Conservation (phyloP, 257 asterid genomes). For the Cruciata laevipes region DNA sequence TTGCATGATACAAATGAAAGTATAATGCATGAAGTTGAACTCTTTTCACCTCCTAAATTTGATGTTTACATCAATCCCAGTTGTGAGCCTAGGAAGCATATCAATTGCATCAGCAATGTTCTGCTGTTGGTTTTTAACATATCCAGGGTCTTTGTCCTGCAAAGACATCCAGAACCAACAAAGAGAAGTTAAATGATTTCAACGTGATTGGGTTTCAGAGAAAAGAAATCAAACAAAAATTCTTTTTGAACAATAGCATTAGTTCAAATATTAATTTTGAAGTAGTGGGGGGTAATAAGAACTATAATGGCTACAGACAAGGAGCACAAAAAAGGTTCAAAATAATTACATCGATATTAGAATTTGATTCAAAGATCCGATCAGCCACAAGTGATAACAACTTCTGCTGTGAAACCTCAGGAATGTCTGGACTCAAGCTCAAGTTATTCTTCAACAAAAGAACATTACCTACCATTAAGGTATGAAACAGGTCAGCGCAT, state of each 20-base stretch:
- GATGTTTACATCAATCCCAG: slow-evolving; percentile 92
- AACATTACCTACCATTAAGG: slow-evolving; percentile 55
- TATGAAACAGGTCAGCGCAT: slow-evolving; percentile 12
- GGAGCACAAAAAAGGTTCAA: slow-evolving; percentile 4
- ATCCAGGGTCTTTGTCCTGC: slow-evolving; percentile 75
- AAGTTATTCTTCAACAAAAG: slow-evolving; percentile 69
- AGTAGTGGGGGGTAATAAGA: slow-evolving; percentile 13
- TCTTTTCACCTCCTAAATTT: slow-evolving; percentile 62
- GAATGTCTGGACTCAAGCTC: slow-evolving; percentile 74
- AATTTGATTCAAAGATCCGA: slow-evolving; percentile 75
- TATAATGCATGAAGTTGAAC: neutral
- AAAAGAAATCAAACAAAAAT: too few species aligned
- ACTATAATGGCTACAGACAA: neutral
- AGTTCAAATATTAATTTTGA: neutral
- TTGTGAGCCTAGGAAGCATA: slow-evolving; percentile 89
- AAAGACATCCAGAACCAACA: slow-evolving; percentile 21
- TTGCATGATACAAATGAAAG: slow-evolving; percentile 16
- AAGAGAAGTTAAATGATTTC: slow-evolving; percentile 14
- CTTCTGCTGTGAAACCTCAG: slow-evolving; percentile 89
- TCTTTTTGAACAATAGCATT: neutral
- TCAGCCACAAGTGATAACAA: slow-evolving; percentile 88
- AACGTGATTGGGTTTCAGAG: neutral
- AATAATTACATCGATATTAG: slow-evolving; percentile 41
- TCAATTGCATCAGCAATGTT: slow-evolving; percentile 92
- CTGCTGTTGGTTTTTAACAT: slow-evolving; percentile 79